phyloP scores from a whole-genome alignment of 2,329 filamentous ascomycete species.

The Penicillium nordicum region DNA sequence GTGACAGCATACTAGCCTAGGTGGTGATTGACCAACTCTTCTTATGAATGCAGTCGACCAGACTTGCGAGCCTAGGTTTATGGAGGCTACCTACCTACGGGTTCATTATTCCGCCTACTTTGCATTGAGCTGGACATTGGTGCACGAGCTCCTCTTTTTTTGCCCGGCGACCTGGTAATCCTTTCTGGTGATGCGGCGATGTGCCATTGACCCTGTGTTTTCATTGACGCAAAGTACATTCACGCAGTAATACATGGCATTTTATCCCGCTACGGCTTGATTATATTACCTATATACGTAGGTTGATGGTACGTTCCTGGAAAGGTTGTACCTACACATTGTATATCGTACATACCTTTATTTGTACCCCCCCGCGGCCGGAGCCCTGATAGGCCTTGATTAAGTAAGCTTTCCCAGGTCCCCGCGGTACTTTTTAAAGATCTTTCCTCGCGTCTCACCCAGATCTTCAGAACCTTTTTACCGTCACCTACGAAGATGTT shows the following conservation, averaged over 20 bases:
- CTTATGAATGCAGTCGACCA: background rate
- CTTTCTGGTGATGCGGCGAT: background rate
- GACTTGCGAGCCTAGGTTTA: background rate
- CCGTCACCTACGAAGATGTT: slow-evolving; percentile 47
- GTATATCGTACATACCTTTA: background rate
- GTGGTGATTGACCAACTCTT: background rate
- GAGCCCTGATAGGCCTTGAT: background rate
- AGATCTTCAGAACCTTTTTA: background rate
- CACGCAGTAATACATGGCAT: background rate
- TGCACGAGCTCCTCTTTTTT: background rate
- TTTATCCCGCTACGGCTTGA: background rate
- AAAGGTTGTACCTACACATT: background rate
- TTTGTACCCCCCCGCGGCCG: background rate
- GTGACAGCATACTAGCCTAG: background rate
- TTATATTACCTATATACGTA: background rate
- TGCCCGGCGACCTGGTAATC: background rate
- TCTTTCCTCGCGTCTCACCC: background rate
- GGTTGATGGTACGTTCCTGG: background rate
- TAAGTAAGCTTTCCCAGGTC: slow-evolving; percentile 1
- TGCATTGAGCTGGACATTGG: background rate
- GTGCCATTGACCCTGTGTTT: background rate
- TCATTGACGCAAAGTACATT: background rate
- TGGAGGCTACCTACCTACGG: background rate
- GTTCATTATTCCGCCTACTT: background rate
- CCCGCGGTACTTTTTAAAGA: background rate